phyloP scores from a whole-genome alignment of 345 rosid species.

The Salix dunnii region DNA sequence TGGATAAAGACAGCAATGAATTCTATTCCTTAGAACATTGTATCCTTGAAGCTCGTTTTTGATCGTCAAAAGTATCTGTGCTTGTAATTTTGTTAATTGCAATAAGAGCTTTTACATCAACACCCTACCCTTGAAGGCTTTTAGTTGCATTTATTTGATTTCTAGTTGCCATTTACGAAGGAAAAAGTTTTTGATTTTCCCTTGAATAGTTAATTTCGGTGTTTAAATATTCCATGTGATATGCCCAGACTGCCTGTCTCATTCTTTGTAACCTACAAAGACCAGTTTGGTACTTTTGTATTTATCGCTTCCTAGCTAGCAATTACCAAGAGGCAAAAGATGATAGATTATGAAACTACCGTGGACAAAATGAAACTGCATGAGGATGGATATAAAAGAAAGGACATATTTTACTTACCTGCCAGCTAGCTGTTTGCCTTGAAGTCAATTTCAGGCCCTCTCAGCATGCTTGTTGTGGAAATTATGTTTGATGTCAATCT shows the following conservation, averaged over 20 bases:
- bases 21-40: too few relatives aligned
- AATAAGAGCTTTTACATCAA: too few relatives aligned
- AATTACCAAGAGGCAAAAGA: not conserved
- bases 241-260: not conserved
- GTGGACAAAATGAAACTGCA: not conserved
- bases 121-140: too few relatives aligned
- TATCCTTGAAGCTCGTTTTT: too few relatives aligned
- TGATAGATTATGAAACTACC: not conserved
- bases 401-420: not conserved
- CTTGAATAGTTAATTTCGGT: not conserved
- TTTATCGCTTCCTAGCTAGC: not conserved
- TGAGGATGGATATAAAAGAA: not conserved
- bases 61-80: too few relatives aligned
- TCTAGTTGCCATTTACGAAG: not conserved
- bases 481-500: conserved; percentile 11
- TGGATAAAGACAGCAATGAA: too few relatives aligned
- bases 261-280: not conserved
- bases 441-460: not conserved
- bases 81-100: too few relatives aligned
- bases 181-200: not conserved
- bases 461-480: not conserved
- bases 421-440: not conserved
- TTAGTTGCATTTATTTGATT: not conserved
- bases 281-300: not conserved
- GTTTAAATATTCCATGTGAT: not conserved